These are phyloP conservation scores for Suillus lakei DNA, from an alignment of 768 basidiomycete genomes.

Conservation along the genomic window DNA sequence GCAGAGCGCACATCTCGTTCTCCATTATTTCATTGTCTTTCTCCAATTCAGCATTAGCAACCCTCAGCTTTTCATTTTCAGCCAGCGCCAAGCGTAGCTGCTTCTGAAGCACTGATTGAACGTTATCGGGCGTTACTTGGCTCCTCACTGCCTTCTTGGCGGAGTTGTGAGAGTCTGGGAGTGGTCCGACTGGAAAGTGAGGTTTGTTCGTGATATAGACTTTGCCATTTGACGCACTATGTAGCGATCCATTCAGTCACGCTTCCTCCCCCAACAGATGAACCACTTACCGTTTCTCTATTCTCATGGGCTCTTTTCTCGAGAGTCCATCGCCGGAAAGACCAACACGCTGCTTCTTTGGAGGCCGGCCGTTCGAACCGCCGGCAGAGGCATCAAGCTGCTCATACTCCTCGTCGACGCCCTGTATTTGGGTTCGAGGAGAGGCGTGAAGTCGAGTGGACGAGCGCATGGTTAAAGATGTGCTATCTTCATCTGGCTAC, in stretches of 20 bases:
- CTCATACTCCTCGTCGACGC: background rate
- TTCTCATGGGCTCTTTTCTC: background rate
- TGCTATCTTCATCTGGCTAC: background rate
- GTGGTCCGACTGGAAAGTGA: background rate
- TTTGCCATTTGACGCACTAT: background rate
- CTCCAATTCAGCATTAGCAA: background rate
- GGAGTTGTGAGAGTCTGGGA: background rate
- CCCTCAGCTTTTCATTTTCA: background rate
- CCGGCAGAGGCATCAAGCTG: background rate
- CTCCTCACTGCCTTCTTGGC: background rate
- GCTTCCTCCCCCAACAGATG: too few species aligned
- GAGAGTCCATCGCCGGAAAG: background rate
- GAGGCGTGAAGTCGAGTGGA: background rate
- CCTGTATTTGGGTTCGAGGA: background rate
- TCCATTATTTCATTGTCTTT: background rate
- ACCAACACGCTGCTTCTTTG: slow-evolving; percentile 1
- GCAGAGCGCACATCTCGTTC: background rate
- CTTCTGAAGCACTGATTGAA: background rate
- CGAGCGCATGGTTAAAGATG: background rate
- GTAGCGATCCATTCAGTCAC: background rate
- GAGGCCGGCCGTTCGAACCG: background rate
- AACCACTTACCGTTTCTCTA: background rate
- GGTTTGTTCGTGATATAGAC: slow-evolving; percentile 2
- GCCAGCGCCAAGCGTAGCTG: background rate
- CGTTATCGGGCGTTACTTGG: background rate